Base-by-base conservation (phyloP, 2,329 filamentous ascomycete genomes). In the Gnomoniopsis smithogilvyi region DNA sequence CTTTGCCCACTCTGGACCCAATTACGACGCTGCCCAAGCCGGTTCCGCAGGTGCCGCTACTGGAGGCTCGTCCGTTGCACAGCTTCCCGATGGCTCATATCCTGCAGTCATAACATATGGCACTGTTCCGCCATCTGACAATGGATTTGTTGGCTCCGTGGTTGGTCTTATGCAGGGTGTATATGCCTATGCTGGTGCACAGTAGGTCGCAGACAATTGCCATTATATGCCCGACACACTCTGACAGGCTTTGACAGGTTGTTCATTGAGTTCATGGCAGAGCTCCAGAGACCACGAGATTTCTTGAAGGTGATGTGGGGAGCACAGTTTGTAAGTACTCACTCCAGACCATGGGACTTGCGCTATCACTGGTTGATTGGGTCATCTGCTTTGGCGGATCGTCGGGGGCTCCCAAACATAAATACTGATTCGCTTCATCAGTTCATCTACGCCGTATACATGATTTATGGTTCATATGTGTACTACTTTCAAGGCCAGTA, bases 111-210 rank as follows among this genome's bases (percentile, higher is more conserved):
- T 73, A 12, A 73, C 74, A 36, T 78, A 77, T 1, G 72, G 69
- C 19, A 22, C 45, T 3, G 70, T 76, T 19, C 69, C 70, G 3
- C 73, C 76, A 2, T 74, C 77, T 3, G 70, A 74, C 8, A 73
- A 73, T 0, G 73, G 74, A 4, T 75, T 82, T 49, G 65, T 70
- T 14, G 77, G 72, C 30, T 73, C 74, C 3, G 67, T 82, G 54
- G 78, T 78, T 41, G 79, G 79, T 19, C 68, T 80, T 26, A 78
- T 80, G 68, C 77, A 80, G 47, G 78, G 75, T 2, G 81, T 85
- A 4, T 82, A 79, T 52, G 77, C 80, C 0, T 85, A 84, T 61
- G 80, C 80, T 14, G 82, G 83, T 2, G 80, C 80, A 0, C 78
- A 80, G 65, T 30, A 30, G 26, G 26, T 30, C 26, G n/a, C 8